A percentile compares a stretch with the other conserved stretches of the same genome.
These are phyloP conservation scores for Globisporangium nagaii DNA, from an alignment of 352 stramenopile genomes.

Conservation along the genomic window DNA sequence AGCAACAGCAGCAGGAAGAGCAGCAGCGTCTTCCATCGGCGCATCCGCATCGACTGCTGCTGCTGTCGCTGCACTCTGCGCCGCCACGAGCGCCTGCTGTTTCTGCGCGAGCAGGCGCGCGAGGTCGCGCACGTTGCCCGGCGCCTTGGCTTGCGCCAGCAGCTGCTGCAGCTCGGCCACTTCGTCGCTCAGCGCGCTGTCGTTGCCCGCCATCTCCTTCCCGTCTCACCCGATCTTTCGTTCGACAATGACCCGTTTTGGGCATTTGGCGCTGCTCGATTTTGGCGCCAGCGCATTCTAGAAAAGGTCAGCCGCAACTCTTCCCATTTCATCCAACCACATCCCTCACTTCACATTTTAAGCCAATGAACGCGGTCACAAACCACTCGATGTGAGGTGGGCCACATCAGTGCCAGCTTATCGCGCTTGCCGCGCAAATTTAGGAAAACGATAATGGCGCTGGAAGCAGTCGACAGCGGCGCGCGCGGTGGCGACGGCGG, in stretches of 20 bases:
- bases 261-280: background rate
- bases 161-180: slow-evolving; percentile 66
- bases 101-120: slow-evolving; percentile 53
- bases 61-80: slow-evolving; percentile 16
- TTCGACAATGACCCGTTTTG: background rate
- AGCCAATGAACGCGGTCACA: background rate
- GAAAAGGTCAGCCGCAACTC: background rate
- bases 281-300: background rate
- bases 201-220: slow-evolving; percentile 22
- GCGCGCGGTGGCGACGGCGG: background rate
- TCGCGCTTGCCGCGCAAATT: slow-evolving; percentile 1
- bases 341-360: background rate
- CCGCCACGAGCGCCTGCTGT: slow-evolving; percentile 32
- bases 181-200: slow-evolving; percentile 33
- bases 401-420: slow-evolving; percentile 4
- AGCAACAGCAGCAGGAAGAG: background rate
- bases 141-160: slow-evolving; percentile 41
- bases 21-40: background rate
- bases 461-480: background rate
- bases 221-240: background rate
- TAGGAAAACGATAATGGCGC: background rate
- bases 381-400: background rate
- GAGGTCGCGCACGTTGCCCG: slow-evolving; percentile 61
- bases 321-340: background rate
- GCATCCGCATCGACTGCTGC: background rate